phyloP scores from a whole-genome alignment of 345 rosid species.

The Eucalyptus curtisii region DNA sequence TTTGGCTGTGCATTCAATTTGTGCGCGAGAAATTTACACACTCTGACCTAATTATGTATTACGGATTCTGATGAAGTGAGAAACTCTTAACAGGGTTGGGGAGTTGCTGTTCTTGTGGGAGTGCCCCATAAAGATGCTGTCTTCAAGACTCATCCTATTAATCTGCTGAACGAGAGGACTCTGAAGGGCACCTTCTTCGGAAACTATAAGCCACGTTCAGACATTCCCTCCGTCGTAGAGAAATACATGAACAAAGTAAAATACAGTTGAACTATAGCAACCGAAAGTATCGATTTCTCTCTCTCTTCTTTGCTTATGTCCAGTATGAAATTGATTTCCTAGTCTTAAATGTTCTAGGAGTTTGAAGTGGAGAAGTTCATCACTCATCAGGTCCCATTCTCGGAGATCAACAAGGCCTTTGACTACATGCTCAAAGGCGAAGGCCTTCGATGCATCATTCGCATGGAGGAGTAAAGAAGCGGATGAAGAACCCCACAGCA shows the following conservation, averaged over 20 bases:
- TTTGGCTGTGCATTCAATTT: neutral
- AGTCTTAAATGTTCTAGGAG: slow-evolving; percentile 3
- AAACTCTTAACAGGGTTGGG: slow-evolving; percentile 20
- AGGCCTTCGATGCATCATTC: slow-evolving; percentile 30
- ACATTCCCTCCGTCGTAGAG: slow-evolving; percentile 27
- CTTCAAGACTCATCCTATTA: slow-evolving; percentile 26
- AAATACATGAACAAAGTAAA: slow-evolving; percentile 22
- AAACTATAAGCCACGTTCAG: slow-evolving; percentile 27
- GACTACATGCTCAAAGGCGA: slow-evolving; percentile 37
- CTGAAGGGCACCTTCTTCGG: slow-evolving; percentile 32
- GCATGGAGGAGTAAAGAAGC: slow-evolving; percentile 9
- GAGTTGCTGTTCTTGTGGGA: slow-evolving; percentile 33
- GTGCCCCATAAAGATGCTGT: slow-evolving; percentile 29
- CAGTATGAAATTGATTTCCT: neutral
- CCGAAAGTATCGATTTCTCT: neutral
- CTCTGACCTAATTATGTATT: neutral
- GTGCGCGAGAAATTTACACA: neutral
- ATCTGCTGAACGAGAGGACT: slow-evolving; percentile 23
- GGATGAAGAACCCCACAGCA: neutral
- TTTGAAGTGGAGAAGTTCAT: slow-evolving; percentile 37
- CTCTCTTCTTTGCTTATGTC: neutral
- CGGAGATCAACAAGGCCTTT: slow-evolving; percentile 46
- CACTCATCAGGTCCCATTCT: slow-evolving; percentile 32
- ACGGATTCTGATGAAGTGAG: neutral
- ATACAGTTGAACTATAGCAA: neutral